phyloP scores from a whole-genome alignment of 345 rosid genomes.

The Rhizophora mangle region DNA sequence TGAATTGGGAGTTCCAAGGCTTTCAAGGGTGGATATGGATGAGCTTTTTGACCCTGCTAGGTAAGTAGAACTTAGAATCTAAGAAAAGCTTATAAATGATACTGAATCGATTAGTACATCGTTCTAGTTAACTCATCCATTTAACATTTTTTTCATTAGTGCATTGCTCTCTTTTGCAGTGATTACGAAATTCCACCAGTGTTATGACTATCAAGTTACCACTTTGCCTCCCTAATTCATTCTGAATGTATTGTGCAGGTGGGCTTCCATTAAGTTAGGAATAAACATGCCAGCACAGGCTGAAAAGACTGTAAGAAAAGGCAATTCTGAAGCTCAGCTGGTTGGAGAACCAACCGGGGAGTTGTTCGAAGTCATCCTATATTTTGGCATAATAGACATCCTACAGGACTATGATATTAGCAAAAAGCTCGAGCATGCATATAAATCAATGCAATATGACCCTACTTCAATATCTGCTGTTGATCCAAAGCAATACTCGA shows the following conservation, averaged over 20 bases:
- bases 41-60: conserved; percentile 54
- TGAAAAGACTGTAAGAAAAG: conserved; percentile 71
- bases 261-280: conserved; percentile 68
- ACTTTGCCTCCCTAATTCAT: neutral
- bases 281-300: conserved; percentile 73
- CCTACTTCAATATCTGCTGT: conserved; percentile 98
- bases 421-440: conserved; percentile 99
- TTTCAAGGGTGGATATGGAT: conserved; percentile 58
- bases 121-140: no score
- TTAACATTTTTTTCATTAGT: no score
- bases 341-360: conserved; percentile 95
- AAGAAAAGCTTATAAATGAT: neutral
- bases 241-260: conserved; percentile 41
- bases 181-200: neutral
- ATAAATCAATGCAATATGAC: conserved; percentile 94
- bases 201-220: neutral
- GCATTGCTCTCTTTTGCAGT: neutral
- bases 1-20: conserved; percentile 38
- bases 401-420: conserved; percentile 96
- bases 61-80: conserved; percentile 30
- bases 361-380: conserved; percentile 59
- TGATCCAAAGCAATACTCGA: conserved; percentile 95
- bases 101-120: neutral
- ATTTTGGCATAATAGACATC: conserved; percentile 91
- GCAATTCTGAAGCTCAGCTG: conserved; percentile 61